Evolutionary conservation across 371 early-diverging fungal genomes (phyloP).

Genomic region (Mortierella sp.): DNA sequence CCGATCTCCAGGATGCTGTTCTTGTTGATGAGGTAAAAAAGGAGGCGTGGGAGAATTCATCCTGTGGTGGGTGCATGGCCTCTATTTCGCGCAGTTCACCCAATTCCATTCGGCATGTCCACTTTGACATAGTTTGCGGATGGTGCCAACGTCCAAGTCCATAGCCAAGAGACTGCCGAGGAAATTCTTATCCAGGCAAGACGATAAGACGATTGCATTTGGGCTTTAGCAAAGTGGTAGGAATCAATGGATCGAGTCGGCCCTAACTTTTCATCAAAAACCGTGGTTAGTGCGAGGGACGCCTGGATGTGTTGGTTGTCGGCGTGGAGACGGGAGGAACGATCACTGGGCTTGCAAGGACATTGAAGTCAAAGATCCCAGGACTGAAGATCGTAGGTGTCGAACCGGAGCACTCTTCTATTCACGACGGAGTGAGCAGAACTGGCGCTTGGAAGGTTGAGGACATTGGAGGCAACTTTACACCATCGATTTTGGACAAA

Average conservation of each 20-base stretch:
- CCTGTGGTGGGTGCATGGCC: not conserved
- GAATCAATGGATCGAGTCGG: no score
- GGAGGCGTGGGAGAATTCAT: not conserved
- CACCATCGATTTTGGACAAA: slow-evolving; percentile 68
- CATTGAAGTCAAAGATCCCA: slow-evolving; percentile 66
- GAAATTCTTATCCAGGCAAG: slow-evolving; percentile 73
- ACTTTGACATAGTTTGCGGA: slow-evolving; percentile 26
- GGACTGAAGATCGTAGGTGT: slow-evolving; percentile 72
- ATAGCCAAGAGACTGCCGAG: slow-evolving; percentile 63
- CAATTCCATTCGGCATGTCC: no score
- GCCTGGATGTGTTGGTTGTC: slow-evolving; percentile 72
- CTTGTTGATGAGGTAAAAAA: slow-evolving; percentile 75
- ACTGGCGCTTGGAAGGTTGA: slow-evolving; percentile 77
- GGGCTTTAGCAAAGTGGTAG: no score
- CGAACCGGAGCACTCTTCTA: slow-evolving; percentile 73
- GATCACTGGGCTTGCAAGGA: slow-evolving; percentile 70
- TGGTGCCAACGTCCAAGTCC: slow-evolving; percentile 37
- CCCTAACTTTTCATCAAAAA: not conserved
- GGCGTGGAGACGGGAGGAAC: slow-evolving; percentile 81
- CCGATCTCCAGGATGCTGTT: slow-evolving; percentile 63
- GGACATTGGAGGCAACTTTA: slow-evolving; percentile 78
- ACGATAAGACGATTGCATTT: not conserved
- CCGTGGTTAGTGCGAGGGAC: slow-evolving; percentile 49
- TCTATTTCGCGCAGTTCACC: not conserved
- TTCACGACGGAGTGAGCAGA: slow-evolving; percentile 53